A percentile compares a stretch with the other conserved stretches of the same genome.
Conservation (phyloP, 1,139 yeast genomes). For the Scheffersomyces cryptocercus region DNA sequence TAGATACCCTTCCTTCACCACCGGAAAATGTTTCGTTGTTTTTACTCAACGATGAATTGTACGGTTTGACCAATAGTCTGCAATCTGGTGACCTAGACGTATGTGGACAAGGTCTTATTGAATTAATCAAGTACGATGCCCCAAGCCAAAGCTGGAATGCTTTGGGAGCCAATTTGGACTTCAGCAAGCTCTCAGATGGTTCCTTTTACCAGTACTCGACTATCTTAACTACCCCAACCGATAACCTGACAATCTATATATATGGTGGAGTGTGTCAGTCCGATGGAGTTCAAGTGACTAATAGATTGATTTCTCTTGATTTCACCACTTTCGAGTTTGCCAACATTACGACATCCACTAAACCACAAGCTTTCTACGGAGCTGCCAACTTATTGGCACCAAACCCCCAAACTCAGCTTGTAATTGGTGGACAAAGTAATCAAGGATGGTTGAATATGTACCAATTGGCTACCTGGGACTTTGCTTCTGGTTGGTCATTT, state of each 20-base stretch:
- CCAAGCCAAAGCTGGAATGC: slow-evolving; percentile 24
- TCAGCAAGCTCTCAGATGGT: slow-evolving; percentile 27
- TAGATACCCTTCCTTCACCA: slow-evolving; percentile 27
- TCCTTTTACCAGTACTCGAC: slow-evolving; percentile 35
- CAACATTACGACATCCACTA: slow-evolving; percentile 44
- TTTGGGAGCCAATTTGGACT: slow-evolving; percentile 15
- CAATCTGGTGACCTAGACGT: slow-evolving; percentile 14
- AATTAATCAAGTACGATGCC: slow-evolving; percentile 24
- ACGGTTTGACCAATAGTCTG: slow-evolving; percentile 25
- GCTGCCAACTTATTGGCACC: slow-evolving; percentile 48
- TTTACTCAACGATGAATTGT: slow-evolving; percentile 29
- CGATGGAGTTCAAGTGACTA: slow-evolving; percentile 24
- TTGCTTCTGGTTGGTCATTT: slow-evolving; percentile 60
- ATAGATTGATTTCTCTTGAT: slow-evolving; percentile 37
- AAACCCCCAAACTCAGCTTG: slow-evolving; percentile 36
- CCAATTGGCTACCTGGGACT: slow-evolving; percentile 63
- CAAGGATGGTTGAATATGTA: slow-evolving; percentile 62
- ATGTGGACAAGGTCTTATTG: slow-evolving; percentile 32
- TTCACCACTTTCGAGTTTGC: slow-evolving; percentile 21
- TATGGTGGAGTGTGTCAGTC: slow-evolving; percentile 46
- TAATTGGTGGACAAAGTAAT: slow-evolving; percentile 56
- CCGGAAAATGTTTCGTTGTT: slow-evolving; percentile 37
- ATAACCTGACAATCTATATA: slow-evolving; percentile 37
- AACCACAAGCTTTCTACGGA: slow-evolving; percentile 52
- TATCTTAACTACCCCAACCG: slow-evolving; percentile 36